These are phyloP conservation scores for Chlamydomonas asymmetrica DNA, from an alignment of 139 green algal species.

Conservation along the genomic window DNA sequence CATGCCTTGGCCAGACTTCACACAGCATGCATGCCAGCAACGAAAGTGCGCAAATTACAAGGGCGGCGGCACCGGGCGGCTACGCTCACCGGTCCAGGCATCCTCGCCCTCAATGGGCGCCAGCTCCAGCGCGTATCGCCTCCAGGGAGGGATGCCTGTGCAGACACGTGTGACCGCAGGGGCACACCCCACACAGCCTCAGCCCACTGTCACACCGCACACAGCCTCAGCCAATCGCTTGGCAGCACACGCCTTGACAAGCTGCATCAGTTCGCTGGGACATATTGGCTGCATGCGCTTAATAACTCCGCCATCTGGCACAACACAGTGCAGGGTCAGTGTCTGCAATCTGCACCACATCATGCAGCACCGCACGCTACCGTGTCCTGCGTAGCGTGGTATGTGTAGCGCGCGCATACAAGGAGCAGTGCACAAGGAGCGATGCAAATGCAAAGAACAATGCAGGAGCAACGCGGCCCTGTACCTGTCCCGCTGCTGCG, in stretches of 20 bases:
- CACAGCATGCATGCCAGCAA: not conserved
- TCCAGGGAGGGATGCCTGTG: conserved; percentile 63
- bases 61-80: not conserved
- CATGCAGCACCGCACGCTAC: too few species aligned
- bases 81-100: not conserved
- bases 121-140: conserved; percentile 59
- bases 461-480: too few species aligned
- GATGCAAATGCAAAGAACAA: conserved; percentile 31
- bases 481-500: conserved; percentile 67
- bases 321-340: too few species aligned
- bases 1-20: too few species aligned
- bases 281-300: too few species aligned
- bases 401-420: too few species aligned
- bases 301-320: too few species aligned
- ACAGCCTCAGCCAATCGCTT: too few species aligned
- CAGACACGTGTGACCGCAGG: not conserved
- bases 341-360: too few species aligned
- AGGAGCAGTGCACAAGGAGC: not conserved
- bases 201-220: not conserved
- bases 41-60: not conserved
- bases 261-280: too few species aligned
- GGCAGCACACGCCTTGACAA: too few species aligned
- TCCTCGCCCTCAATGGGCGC: conserved; percentile 58
- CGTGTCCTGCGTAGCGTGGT: too few species aligned
- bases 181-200: not conserved